A percentile compares a stretch with the other conserved stretches of the same genome.
These are phyloP conservation scores for Crithidia acanthocephali DNA, from an alignment of 208 protist genomes.

Conservation along the genomic window DNA sequence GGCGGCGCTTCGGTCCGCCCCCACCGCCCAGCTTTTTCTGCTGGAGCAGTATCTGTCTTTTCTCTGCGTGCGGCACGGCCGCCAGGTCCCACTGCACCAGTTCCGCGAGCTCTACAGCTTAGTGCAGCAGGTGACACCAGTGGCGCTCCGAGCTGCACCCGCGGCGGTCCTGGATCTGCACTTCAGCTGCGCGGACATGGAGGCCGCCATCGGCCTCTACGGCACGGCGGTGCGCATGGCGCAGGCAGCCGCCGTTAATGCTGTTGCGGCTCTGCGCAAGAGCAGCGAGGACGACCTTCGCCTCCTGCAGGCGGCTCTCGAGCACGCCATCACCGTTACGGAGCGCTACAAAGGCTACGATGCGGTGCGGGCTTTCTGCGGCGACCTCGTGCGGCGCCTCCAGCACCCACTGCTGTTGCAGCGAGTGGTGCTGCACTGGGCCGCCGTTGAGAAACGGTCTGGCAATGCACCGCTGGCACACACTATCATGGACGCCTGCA, in stretches of 20 bases:
- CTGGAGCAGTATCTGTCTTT: conserved; percentile 73
- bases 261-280: conserved; percentile 19
- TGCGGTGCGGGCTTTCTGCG: conserved; percentile 46
- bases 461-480: conserved; percentile 57
- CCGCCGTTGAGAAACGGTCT: conserved; percentile 69
- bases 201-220: conserved; percentile 58
- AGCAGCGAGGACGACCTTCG: conserved; percentile 19
- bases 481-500: conserved; percentile 69
- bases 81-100: conserved; percentile 45
- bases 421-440: conserved; percentile 79
- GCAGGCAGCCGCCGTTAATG: conserved; percentile 36
- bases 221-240: conserved; percentile 53
- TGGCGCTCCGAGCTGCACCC: conserved; percentile 36
- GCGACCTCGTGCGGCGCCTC: conserved; percentile 38
- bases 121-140: conserved; percentile 44
- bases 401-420: conserved; percentile 50
- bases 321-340: conserved; percentile 56
- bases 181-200: conserved; percentile 63
- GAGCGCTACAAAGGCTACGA: conserved; percentile 50
- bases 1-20: conserved; percentile 31
- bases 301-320: conserved; percentile 53
- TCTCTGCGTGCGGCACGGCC: conserved; percentile 45
- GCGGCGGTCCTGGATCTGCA: conserved; percentile 53
- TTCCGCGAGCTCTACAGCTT: conserved; percentile 69
- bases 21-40: conserved; percentile 51